Evolutionary conservation across 805 yeast species (phyloP), one percentile per base, ranked within the genome.

Genomic region (Suhomyces prunicola): DNA sequence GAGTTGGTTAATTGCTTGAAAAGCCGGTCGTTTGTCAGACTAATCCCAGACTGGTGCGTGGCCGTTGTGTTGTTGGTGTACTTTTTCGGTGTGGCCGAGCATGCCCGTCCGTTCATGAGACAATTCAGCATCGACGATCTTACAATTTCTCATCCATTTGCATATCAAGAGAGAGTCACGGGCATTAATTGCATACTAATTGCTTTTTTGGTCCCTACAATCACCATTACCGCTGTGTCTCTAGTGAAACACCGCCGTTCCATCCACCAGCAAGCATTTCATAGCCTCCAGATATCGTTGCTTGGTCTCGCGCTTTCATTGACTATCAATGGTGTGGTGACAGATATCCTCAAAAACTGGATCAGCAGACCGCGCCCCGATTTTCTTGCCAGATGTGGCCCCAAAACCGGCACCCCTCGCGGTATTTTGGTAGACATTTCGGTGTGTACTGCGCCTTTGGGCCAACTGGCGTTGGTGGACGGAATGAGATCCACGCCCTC

Each of bases 401-500:
- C 73, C 44, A 57, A 45, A 44, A 39, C 58, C 5, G 58, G 60
- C 3, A 66, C 75, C 8, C 68, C 71, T 1, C 27, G 53, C 1
- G 57, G 65, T 44, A 50, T 13, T 26, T 64, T 64, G 41, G 74
- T 72, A 7, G 68, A 63, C 22, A 54, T 70, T 27, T 60, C 62
- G 13, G 70, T 69, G 3, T 73, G 78, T 53, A 63, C 73, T 2
- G 63, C 66, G 1, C 72, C 74, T 1, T 57, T 71, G 44, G 73
- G 75, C 4, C 52, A 55, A 15, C 53, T 57, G 54, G 55, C 58
- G 15, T 57, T 72, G 22, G 44, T 56, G 12, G 78, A 73, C 53
- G 78, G 78, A 4, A 61, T 72, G 69, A 69, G 71, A 52, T 71
- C 76, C 17, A 71, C 76, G 7, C 78, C 78, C 6, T 69, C 73